phyloP scores from a whole-genome alignment of 257 asterid species.

The Gentiana straminea region DNA sequence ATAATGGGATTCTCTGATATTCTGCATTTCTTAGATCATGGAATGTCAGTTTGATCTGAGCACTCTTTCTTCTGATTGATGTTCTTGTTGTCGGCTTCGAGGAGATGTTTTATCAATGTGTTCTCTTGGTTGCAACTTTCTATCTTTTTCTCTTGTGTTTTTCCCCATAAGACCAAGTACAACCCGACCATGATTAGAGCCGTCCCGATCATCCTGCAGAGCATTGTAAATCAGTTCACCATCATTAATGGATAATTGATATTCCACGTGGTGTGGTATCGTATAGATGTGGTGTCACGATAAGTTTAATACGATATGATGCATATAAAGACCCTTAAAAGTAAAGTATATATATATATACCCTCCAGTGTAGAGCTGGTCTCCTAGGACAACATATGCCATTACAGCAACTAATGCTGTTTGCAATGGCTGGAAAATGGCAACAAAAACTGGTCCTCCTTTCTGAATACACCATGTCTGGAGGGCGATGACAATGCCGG shows the following conservation, averaged over 20 bases:
- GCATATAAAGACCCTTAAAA: not conserved
- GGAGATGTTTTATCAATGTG: slow-evolving; percentile 48
- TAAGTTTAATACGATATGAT: not conserved
- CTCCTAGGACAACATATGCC: slow-evolving; percentile 70
- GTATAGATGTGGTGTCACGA: not conserved
- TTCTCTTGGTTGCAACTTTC: slow-evolving; percentile 32
- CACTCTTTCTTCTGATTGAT: slow-evolving; percentile 14
- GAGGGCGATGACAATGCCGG: slow-evolving; percentile 67
- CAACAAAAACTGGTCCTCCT: slow-evolving; percentile 86
- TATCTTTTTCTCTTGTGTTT: slow-evolving; percentile 46
- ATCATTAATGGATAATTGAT: slow-evolving; percentile 2
- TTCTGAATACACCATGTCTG: slow-evolving; percentile 91
- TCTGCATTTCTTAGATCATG: slow-evolving; percentile 9
- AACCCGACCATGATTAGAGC: slow-evolving; percentile 60
- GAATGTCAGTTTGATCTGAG: slow-evolving; percentile 31
- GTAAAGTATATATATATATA: slow-evolving; percentile 9
- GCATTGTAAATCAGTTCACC: not conserved
- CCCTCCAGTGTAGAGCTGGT: slow-evolving; percentile 72
- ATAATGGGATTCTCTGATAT: no score
- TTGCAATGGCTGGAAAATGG: slow-evolving; percentile 88
- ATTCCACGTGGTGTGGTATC: not conserved
- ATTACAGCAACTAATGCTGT: slow-evolving; percentile 70
- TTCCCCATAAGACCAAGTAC: slow-evolving; percentile 76
- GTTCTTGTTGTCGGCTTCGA: slow-evolving; percentile 22
- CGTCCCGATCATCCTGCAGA: slow-evolving; percentile 66